Base-by-base conservation (phyloP, 2,329 filamentous ascomycete genomes). In the Lasiodiplodia theobromae region DNA sequence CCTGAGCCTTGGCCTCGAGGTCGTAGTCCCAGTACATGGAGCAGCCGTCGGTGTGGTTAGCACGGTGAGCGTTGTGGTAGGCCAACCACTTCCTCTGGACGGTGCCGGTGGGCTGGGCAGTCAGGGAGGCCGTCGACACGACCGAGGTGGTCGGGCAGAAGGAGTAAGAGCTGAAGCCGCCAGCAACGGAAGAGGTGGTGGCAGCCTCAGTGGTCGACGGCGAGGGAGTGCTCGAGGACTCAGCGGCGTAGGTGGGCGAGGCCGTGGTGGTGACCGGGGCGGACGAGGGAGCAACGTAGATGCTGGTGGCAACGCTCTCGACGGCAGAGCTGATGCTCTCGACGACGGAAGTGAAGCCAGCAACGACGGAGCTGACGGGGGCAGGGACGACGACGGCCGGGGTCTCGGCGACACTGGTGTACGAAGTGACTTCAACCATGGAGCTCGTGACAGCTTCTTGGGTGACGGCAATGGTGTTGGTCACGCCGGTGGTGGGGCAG, bases 61-160 rank as follows among this genome's bases (percentile, higher is more conserved):
- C 79, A 71, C 96, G 94, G 82, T 96, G 92, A 66, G 91, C 75
- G 83, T 97, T 97, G 89, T 98, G 96, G 78, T 92, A 88, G 74
- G 89, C 84, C 62, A 95, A 71, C 21, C 78, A 71, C 14, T 75
- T 72, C 54, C 73, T 72, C 54, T 76, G 52, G 66, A 79, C 79
- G n/a, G 75, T 75, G 2, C 66, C 18, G 74, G 62, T 62, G 8
- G 68, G 62, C 18, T 38, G 21, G 2, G 60, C 53, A 10, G 62
- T 62, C 25, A 66, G 44, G 14, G 38, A 40, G n/a, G 54, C 60
- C 11, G 62, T 28, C 2, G 49, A 8, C 18, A 23, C 40, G 11
- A 53, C n/a, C 7, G 58, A 57, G 21, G 68, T 3, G 11, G 52
- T 58, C 28, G 53, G 4, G 62, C 68, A 69, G 21, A 37, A 75